phyloP scores from a whole-genome alignment of 1,284 basidiomycete species.

The Anthracocystis walkeri region DNA sequence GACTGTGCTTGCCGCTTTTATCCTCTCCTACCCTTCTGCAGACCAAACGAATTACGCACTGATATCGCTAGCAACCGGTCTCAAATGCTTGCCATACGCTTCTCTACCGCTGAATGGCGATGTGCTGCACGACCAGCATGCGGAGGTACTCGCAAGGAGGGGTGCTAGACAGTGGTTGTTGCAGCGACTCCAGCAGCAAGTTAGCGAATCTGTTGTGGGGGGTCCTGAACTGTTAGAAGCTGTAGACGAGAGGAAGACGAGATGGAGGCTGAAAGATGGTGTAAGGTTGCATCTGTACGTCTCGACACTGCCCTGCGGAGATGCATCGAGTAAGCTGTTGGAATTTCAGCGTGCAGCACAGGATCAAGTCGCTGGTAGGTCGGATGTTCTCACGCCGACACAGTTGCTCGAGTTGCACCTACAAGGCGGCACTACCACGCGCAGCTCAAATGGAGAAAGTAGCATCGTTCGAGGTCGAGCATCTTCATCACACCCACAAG shows the following conservation, averaged over 20 bases:
- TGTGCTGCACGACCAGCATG: conserved; percentile 87
- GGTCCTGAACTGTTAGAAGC: conserved; percentile 13
- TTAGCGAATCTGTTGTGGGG: not conserved
- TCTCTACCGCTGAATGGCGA: conserved; percentile 80
- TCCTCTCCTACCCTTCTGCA: conserved; percentile 25
- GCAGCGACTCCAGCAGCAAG: conserved; percentile 74
- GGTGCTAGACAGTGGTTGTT: conserved; percentile 84
- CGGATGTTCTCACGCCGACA: conserved; percentile 1
- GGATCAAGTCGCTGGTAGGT: conserved; percentile 14
- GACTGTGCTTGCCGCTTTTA: conserved; percentile 55
- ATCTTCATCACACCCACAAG: conserved; percentile 3
- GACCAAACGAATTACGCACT: conserved; percentile 13
- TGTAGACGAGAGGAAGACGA: conserved; percentile 21
- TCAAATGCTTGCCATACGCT: conserved; percentile 82
- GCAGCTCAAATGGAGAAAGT: not conserved
- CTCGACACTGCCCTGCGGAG: conserved; percentile 83
- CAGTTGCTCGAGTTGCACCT: conserved; percentile 15
- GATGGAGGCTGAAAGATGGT: conserved; percentile 73
- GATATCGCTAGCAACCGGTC: conserved; percentile 83
- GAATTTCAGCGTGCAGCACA: conserved; percentile 43
- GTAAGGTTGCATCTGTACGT: conserved; percentile 80
- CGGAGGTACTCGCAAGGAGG: conserved; percentile 86
- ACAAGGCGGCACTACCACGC: not conserved
- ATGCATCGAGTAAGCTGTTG: conserved; percentile 33
- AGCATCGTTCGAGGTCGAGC: conserved; percentile 28